These are phyloP conservation scores for Umbelopsis sp. DNA, from an alignment of 192 early-diverging fungal species.

Conservation along the genomic window DNA sequence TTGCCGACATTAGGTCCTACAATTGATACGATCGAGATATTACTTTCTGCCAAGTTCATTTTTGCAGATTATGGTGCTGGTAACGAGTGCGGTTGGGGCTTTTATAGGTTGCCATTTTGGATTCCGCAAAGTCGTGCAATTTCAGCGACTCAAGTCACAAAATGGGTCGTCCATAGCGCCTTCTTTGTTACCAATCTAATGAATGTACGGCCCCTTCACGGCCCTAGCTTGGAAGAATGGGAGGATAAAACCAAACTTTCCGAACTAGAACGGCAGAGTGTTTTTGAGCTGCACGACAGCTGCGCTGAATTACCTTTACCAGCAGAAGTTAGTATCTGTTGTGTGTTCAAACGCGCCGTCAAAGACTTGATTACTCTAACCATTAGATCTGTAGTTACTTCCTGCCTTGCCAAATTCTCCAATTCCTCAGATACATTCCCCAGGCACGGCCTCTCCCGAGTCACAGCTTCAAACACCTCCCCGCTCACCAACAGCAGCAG, in stretches of 20 bases:
- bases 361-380: not conserved
- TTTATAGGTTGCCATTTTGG: not conserved
- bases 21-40: slow-evolving; percentile 26
- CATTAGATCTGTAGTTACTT: not conserved
- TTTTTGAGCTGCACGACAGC: slow-evolving; percentile 59
- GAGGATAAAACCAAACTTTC: slow-evolving; percentile 53
- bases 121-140: not conserved
- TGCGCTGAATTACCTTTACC: slow-evolving; percentile 62
- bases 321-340: slow-evolving; percentile 38
- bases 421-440: slow-evolving; percentile 1
- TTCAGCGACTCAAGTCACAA: slow-evolving; percentile 2
- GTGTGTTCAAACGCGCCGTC: not conserved
- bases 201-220: slow-evolving; percentile 2
- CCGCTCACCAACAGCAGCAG: not conserved
- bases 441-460: not conserved
- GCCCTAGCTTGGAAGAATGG: slow-evolving; percentile 54
- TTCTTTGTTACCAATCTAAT: not conserved
- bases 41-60: slow-evolving; percentile 2
- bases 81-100: not conserved
- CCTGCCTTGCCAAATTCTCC: not conserved
- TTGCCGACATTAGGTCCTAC: slow-evolving; percentile 31
- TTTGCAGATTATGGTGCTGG: not conserved
- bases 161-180: not conserved
- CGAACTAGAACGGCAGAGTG: slow-evolving; percentile 52
- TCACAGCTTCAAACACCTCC: slow-evolving; percentile 4